These are phyloP conservation scores for Penicillium sp. DNA, from an alignment of 2,329 filamentous ascomycete species.

Conservation along the genomic window DNA sequence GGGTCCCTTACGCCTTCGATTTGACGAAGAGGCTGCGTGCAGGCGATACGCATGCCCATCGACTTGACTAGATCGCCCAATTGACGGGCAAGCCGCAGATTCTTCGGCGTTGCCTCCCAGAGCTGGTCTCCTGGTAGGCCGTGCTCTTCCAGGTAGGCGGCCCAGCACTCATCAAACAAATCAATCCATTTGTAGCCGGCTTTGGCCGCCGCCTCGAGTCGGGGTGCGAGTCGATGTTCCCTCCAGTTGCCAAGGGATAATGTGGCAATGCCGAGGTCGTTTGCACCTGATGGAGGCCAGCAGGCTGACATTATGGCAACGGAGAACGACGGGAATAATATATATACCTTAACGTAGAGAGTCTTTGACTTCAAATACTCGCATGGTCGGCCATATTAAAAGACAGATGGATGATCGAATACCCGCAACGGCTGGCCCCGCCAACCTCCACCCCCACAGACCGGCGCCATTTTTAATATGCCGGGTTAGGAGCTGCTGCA, in stretches of 20 bases:
- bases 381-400: neutral
- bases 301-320: conserved; percentile 9
- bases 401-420: conserved; percentile 10
- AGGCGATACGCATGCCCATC: too few relatives aligned
- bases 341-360: too few relatives aligned
- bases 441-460: conserved; percentile 1
- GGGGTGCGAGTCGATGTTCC: conserved; percentile 27
- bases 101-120: conserved; percentile 30
- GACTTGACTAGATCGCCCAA: conserved; percentile 30
- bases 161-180: conserved; percentile 38
- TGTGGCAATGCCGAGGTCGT: conserved; percentile 33
- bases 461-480: conserved; percentile 1
- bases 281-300: conserved; percentile 18
- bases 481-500: too few relatives aligned
- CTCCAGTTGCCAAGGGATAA: conserved; percentile 33
- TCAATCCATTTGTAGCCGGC: conserved; percentile 34
- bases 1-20: too few relatives aligned
- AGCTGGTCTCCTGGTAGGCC: conserved; percentile 22
- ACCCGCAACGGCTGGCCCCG: neutral
- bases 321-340: too few relatives aligned
- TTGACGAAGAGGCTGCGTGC: too few relatives aligned
- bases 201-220: conserved; percentile 32
- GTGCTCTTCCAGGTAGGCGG: conserved; percentile 31
- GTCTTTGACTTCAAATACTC: too few relatives aligned
- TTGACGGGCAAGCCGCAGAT: conserved; percentile 27